phyloP scores from a whole-genome alignment of 371 early-diverging fungal species.

The Phascolomyces articulosus region DNA sequence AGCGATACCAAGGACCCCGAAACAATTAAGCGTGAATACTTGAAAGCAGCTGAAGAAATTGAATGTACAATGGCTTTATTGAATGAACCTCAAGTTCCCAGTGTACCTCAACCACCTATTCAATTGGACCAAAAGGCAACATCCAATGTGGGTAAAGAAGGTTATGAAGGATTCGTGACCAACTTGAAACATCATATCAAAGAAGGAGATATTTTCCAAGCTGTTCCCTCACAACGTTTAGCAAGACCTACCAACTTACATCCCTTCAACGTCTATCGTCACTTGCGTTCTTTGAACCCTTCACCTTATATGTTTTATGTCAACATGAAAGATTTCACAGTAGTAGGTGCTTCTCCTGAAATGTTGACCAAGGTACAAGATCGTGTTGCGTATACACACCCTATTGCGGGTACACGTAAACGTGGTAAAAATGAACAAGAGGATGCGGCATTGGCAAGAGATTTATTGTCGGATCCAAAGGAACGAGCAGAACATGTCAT shows the following conservation, averaged over 20 bases:
- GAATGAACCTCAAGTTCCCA: slow-evolving; percentile 54
- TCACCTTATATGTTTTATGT: slow-evolving; percentile 99
- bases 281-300: slow-evolving; percentile 93
- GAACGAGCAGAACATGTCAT: slow-evolving; percentile 97
- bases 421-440: slow-evolving; percentile 85
- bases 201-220: slow-evolving; percentile 96
- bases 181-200: slow-evolving; percentile 89
- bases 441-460: slow-evolving; percentile 84
- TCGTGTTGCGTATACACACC: slow-evolving; percentile 84
- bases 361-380: slow-evolving; percentile 94
- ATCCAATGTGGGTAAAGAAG: slow-evolving; percentile 89
- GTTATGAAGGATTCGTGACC: slow-evolving; percentile 87
- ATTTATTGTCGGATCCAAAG: slow-evolving; percentile 86
- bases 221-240: slow-evolving; percentile 93
- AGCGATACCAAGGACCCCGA: slow-evolving; percentile 60
- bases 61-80: slow-evolving; percentile 66
- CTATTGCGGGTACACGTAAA: slow-evolving; percentile 96
- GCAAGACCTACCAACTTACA: slow-evolving; percentile 86
- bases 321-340: slow-evolving; percentile 86
- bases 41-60: slow-evolving; percentile 65
- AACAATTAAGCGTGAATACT: slow-evolving; percentile 65
- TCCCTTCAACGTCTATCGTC: slow-evolving; percentile 96
- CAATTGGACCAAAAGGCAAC: slow-evolving; percentile 60
- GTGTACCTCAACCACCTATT: slow-evolving; percentile 70
- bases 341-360: slow-evolving; percentile 98